Evolutionary conservation across 228 moss, liverwort and hornwort species (phyloP), one percentile per base, ranked within the genome.

Genomic region (Sphagnum magellanicum): DNA sequence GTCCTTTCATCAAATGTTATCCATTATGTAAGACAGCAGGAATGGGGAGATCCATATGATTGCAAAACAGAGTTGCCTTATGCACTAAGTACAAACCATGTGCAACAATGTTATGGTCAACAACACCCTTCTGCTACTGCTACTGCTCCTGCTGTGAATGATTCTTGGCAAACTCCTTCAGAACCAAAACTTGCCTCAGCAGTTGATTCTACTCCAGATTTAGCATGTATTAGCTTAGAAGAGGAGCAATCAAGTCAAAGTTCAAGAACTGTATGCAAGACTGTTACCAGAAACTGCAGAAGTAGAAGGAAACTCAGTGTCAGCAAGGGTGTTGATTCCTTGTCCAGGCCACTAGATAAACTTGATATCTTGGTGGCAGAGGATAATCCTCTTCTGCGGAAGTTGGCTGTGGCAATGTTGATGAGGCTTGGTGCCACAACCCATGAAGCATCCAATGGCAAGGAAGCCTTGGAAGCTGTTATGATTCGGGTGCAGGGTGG

Each of bases 311-410:
- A 32, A 32, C 55, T 8, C 8, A 8, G 9, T 8, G 63, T 74
- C 46, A 8, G 55, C 55, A 32, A 53, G 2, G 53, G 48, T 3
- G 59, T 59, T 17, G 52, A 65, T 5, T 48, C n/a, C 3, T 6
- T 60, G 72, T 61, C 79, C 3, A 88, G 83, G 69, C 89, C 89
- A 5, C 79, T 91, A 51, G 77, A 83, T 64, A 74, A 76, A 66
- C 71, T 91, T 48, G 86, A 89, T 61, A 84, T 91, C 51, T 65
- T 91, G 13, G 87, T 91, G 62, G 87, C 91, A 49, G 91, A 91
- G 59, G 91, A 89, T 63, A 88, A 84, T 48, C 80, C 80, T 11
- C 79, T 91, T 59, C 72, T 91, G 17, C 81, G 89, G 13, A 91
- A 77, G 73, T 77, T 91, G n/a, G 91, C 87, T 61, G 75, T 82